A percentile compares a stretch with the other conserved stretches of the same genome.
phyloP scores from a whole-genome alignment of 2,329 filamentous ascomycete species.

The Aspergillus bombycis region DNA sequence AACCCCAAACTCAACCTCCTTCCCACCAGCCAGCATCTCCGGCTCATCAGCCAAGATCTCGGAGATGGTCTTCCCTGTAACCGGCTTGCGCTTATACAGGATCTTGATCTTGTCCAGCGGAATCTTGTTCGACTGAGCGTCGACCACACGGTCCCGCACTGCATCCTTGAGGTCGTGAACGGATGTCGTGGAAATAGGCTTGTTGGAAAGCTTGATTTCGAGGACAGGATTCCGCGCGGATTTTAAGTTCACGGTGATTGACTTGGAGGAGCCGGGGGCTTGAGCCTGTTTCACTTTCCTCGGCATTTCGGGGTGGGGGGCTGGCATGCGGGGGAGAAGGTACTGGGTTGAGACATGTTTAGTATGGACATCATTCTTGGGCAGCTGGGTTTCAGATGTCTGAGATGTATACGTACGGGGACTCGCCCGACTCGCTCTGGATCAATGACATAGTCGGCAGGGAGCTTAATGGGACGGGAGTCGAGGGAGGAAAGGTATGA shows the following conservation, averaged over 20 bases:
- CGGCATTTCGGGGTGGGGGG: constrained; percentile 47
- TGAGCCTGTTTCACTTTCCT: constrained; percentile 40
- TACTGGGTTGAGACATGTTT: constrained; percentile 36
- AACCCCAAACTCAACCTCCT: constrained; percentile 73
- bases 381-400: not conserved
- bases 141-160: constrained; percentile 65
- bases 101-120: constrained; percentile 78
- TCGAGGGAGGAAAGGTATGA: constrained; percentile 81
- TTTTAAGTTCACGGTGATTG: constrained; percentile 39
- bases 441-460: constrained; percentile 89
- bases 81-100: constrained; percentile 83
- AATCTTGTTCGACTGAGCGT: constrained; percentile 42
- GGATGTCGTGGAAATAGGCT: constrained; percentile 68
- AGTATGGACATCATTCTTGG: not conserved
- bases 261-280: constrained; percentile 45
- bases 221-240: constrained; percentile 74
- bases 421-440: constrained; percentile 74
- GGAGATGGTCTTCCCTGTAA: constrained; percentile 74
- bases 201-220: constrained; percentile 65
- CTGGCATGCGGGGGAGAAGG: constrained; percentile 50
- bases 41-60: constrained; percentile 68
- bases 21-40: constrained; percentile 42
- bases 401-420: constrained; percentile 62
- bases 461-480: constrained; percentile 75
- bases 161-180: constrained; percentile 76